These are phyloP conservation scores for Leccinum broughii DNA, from an alignment of 768 basidiomycete species.

Conservation along the genomic window DNA sequence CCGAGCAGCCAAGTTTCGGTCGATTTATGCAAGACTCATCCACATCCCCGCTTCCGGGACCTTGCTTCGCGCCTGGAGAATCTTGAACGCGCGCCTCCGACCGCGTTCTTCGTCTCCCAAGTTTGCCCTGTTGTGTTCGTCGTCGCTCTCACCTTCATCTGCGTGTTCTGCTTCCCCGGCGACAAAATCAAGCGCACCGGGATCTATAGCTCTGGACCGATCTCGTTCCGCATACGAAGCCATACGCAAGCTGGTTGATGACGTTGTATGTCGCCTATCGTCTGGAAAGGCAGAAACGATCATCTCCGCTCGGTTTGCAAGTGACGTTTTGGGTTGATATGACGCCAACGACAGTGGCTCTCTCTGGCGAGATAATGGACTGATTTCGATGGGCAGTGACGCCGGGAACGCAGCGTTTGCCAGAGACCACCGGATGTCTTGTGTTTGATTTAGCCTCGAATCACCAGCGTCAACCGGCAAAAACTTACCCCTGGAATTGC, in stretches of 20 bases:
- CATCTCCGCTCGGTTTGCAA: slow-evolving; percentile 39
- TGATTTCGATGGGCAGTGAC: slow-evolving; percentile 67
- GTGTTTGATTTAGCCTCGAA: slow-evolving; percentile 10
- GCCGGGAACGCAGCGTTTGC: slow-evolving; percentile 41
- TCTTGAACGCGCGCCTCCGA: slow-evolving; percentile 61
- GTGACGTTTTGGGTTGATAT: slow-evolving; percentile 53
- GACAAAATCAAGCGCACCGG: slow-evolving; percentile 65
- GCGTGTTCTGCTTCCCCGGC: slow-evolving; percentile 52
- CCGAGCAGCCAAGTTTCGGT: background rate
- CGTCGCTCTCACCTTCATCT: slow-evolving; percentile 36
- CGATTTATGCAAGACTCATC: slow-evolving; percentile 64
- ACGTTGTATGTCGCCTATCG: slow-evolving; percentile 20
- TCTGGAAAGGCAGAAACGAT: slow-evolving; percentile 31
- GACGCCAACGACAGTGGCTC: slow-evolving; percentile 53
- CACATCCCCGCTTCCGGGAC: slow-evolving; percentile 77
- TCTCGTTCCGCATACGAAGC: slow-evolving; percentile 72
- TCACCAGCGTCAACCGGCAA: background rate
- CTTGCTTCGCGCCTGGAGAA: slow-evolving; percentile 67
- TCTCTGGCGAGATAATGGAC: slow-evolving; percentile 35
- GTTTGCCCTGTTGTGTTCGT: slow-evolving; percentile 23
- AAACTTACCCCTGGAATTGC: slow-evolving; percentile 28
- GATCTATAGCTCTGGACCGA: slow-evolving; percentile 61
- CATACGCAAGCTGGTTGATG: slow-evolving; percentile 55
- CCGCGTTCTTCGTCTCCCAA: slow-evolving; percentile 42
- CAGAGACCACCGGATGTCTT: slow-evolving; percentile 31